Percentiles rank a stretch among this genome's conserved stretches.
Evolutionary conservation across 2,329 filamentous ascomycete genomes (phyloP).

Genomic region (Trichoderma asperellum): DNA sequence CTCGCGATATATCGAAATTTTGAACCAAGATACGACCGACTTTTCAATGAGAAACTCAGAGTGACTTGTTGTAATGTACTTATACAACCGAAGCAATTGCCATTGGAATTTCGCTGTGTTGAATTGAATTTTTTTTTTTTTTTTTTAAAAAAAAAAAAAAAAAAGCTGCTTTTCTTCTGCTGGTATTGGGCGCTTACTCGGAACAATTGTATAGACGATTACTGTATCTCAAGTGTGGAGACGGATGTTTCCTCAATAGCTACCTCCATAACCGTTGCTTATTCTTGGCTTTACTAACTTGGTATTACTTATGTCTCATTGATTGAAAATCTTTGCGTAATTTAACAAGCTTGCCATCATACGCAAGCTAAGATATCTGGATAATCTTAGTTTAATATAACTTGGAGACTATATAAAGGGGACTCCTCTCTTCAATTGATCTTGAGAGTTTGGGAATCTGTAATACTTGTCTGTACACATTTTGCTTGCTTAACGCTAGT

Average conservation of each 20-base stretch:
- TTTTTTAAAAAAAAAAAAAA: not conserved
- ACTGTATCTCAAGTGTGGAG: not conserved
- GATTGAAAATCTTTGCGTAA: not conserved
- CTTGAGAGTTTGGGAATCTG: not conserved
- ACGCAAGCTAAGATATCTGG: not conserved
- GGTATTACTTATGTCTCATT: not conserved
- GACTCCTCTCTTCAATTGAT: not conserved
- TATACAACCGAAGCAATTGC: not conserved
- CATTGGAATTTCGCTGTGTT: not conserved
- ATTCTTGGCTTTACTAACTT: not conserved
- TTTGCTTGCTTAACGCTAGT: not conserved
- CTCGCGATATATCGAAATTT: not conserved
- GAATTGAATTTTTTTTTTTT: no score
- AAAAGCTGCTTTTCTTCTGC: not conserved
- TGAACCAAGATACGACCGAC: not conserved
- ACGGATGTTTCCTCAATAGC: not conserved
- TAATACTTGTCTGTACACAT: not conserved
- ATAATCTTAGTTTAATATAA: not conserved
- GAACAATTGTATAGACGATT: not conserved
- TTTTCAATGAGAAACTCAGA: not conserved
- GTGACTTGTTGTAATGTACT: not conserved
- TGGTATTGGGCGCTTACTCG: not conserved
- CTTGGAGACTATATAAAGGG: not conserved
- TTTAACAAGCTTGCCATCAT: not conserved
- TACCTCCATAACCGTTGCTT: not conserved